Evolutionary conservation across 192 early-diverging fungal species (phyloP).

Genomic region (Backusella parvicylindrica): DNA sequence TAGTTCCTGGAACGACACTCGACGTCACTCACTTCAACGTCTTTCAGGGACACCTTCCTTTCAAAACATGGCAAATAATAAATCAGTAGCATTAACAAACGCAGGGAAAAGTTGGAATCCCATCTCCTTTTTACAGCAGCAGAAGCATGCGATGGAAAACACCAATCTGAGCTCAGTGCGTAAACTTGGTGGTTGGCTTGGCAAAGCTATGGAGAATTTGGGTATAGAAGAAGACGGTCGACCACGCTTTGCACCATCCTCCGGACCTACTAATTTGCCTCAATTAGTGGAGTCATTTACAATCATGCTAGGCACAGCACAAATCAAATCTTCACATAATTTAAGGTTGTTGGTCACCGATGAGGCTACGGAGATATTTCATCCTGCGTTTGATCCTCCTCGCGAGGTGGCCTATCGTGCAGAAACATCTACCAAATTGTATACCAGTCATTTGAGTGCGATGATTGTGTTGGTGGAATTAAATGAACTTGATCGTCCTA

Average conservation of each 20-base stretch:
- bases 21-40: conserved; percentile 11
- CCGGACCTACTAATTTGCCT: conserved; percentile 8
- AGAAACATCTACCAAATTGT: conserved; percentile 63
- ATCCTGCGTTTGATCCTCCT: conserved; percentile 31
- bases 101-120: conserved; percentile 39
- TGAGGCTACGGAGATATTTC: conserved; percentile 41
- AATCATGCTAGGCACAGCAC: conserved; percentile 64
- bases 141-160: conserved; percentile 45
- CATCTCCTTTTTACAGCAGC: conserved; percentile 51
- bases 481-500: conserved; percentile 13
- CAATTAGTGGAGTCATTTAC: conserved; percentile 73
- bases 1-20: not conserved
- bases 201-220: conserved; percentile 65
- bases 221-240: conserved; percentile 51
- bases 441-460: conserved; percentile 58
- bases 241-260: conserved; percentile 3
- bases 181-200: conserved; percentile 52
- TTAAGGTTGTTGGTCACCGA: conserved; percentile 55
- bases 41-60: not conserved
- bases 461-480: conserved; percentile 44
- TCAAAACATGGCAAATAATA: not conserved
- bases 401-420: conserved; percentile 63
- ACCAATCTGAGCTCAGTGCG: conserved; percentile 43
- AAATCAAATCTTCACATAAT: conserved; percentile 74
- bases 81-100: not conserved